phyloP scores from a whole-genome alignment of 371 early-diverging fungal species.

The Syncephalis plumigaleata region DNA sequence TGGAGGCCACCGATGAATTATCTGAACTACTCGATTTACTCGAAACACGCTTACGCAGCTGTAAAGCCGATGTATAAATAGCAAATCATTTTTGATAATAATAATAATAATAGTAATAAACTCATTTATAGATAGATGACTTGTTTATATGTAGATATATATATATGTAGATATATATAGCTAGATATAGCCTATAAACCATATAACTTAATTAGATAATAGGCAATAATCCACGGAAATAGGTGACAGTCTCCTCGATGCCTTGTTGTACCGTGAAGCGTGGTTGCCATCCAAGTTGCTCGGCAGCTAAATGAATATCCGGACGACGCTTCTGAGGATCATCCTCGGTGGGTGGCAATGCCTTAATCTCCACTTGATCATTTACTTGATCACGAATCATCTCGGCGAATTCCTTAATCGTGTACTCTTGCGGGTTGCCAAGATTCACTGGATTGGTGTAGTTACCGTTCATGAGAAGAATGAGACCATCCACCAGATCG shows the following conservation, averaged over 20 bases:
- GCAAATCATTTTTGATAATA: neutral
- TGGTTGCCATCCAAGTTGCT: conserved; percentile 56
- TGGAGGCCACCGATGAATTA: neutral
- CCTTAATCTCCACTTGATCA: conserved; percentile 34
- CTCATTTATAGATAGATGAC: too few relatives aligned
- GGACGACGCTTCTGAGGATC: conserved; percentile 72
- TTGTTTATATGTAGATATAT: too few relatives aligned
- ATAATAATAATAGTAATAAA: neutral
- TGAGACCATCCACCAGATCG: conserved; percentile 72
- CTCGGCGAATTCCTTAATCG: conserved; percentile 63
- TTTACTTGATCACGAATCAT: conserved; percentile 51
- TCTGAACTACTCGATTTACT: neutral
- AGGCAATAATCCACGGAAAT: conserved; percentile 21
- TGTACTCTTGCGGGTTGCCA: conserved; percentile 79
- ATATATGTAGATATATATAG: neutral
- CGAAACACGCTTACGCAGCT: neutral
- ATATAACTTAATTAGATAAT: neutral
- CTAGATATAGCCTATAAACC: too few relatives aligned
- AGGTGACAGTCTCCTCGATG: conserved; percentile 70
- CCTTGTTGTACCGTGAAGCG: conserved; percentile 58
- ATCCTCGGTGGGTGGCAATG: conserved; percentile 50
- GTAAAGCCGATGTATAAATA: neutral
- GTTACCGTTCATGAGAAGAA: conserved; percentile 55
- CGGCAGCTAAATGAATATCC: conserved; percentile 53
- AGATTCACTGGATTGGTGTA: conserved; percentile 63